Evolutionary conservation across 1,284 basidiomycete species (phyloP), one percentile per base, ranked within the genome.

Genomic region (Serendipita sp.): DNA sequence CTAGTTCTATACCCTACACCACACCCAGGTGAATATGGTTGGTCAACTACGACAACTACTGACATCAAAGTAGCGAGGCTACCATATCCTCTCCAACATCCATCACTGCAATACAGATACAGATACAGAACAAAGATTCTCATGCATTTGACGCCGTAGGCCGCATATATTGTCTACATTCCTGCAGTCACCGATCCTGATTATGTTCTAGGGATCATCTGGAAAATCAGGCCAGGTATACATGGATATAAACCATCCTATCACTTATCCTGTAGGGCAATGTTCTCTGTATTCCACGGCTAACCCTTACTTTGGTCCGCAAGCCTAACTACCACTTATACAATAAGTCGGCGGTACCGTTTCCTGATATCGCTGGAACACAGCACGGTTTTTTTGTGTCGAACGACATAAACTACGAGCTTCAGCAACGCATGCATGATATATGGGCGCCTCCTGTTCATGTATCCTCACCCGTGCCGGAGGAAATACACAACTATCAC

Each of bases 401-500:
- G 0, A 80, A 85, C 60, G 79, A 81, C 26, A 76, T 94, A 22
- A 85, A 91, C 12, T 85, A 93, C 67, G 82, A 85, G 42, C 76
- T 98, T 15, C 90, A 91, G 67, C 79, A 82, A 60, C 87, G 88
- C 45, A 87, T 90, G 38, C 93, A 97, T 72, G 82, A 83, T 4
- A 79, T 83, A 38, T 82, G 82, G 64, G 76, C 77, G 1, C 72
- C 74, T 3, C 73, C 76, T 12, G 70, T 73, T 6, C 69, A 74
- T 53, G 6, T 41, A 13, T 80, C 80, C 0, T 76, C 82, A 6
- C 80, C 81, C 22, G 77, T 96, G 5, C 94, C 94, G 0, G 86
- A 91, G 29, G 91, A 95, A 69, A 74, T 96, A 5, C 91, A 94
- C 69, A 91, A 91, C 1, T 97, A 97, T 70, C 92, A 97, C 71